These are phyloP conservation scores for Brettanomyces custersianus DNA, from an alignment of 805 yeast species.

Conservation along the genomic window DNA sequence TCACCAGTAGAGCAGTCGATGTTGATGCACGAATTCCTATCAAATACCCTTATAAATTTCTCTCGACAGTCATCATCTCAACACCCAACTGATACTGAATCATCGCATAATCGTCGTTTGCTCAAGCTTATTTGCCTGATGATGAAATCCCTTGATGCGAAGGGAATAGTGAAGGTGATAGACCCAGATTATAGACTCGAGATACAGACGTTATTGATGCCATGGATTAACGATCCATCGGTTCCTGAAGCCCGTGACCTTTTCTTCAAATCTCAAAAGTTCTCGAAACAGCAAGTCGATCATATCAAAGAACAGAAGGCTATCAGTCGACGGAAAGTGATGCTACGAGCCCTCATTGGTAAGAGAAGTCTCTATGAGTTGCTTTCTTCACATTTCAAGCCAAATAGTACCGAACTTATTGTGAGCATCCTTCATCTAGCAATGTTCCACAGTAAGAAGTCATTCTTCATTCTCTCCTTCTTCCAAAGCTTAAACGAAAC, in stretches of 20 bases:
- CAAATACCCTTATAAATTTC: constrained; percentile 40
- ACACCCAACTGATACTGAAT: constrained; percentile 22
- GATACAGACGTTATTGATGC: constrained; percentile 49
- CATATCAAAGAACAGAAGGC: not conserved
- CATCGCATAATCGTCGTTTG: constrained; percentile 27
- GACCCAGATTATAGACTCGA: constrained; percentile 50
- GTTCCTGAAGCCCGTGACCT: constrained; percentile 55
- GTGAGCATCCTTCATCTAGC: constrained; percentile 10
- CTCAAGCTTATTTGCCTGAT: constrained; percentile 54
- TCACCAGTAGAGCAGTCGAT: constrained; percentile 55
- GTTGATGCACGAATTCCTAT: constrained; percentile 62
- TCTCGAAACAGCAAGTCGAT: constrained; percentile 1
- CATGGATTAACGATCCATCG: constrained; percentile 47
- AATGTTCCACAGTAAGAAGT: constrained; percentile 6
- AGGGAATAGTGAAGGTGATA: constrained; percentile 32
- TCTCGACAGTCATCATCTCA: constrained; percentile 15
- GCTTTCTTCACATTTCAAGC: constrained; percentile 9
- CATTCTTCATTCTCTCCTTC: constrained; percentile 11
- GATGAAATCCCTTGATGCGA: constrained; percentile 42
- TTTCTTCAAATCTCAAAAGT: constrained; percentile 24
- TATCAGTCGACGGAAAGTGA: not conserved
- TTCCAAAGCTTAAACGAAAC: constrained; percentile 13
- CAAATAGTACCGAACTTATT: constrained; percentile 6
- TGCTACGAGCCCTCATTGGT: constrained; percentile 1
- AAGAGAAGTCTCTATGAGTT: constrained; percentile 8